Evolutionary conservation across 257 asterid genomes (phyloP).

Genomic region (Fraxinus americana): DNA sequence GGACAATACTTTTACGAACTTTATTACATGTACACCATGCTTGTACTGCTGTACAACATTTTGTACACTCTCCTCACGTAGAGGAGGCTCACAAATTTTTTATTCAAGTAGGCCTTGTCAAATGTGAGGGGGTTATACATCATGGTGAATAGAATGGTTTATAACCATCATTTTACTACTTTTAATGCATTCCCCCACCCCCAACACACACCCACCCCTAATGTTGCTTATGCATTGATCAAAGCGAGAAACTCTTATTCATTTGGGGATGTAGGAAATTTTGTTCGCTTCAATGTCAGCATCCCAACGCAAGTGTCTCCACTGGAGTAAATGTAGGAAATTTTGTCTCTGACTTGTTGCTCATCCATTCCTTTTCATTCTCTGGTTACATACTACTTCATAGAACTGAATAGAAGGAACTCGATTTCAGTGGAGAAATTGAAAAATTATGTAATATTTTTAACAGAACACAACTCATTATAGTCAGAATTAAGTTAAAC

Average conservation of each 20-base stretch:
- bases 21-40: too few relatives aligned
- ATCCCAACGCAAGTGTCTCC: slow-evolving; percentile 56
- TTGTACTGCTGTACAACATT: too few relatives aligned
- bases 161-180: too few relatives aligned
- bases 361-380: background rate
- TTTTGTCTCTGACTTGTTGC: background rate
- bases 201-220: background rate
- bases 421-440: too few relatives aligned
- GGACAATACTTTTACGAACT: too few relatives aligned
- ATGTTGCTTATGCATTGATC: slow-evolving; percentile 56
- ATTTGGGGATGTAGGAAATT: slow-evolving; percentile 57
- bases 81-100: too few relatives aligned
- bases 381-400: background rate
- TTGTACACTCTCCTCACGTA: too few relatives aligned
- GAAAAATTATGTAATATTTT: slow-evolving; percentile 9
- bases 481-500: slow-evolving; percentile 9
- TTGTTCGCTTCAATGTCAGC: slow-evolving; percentile 87
- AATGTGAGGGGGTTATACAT: too few relatives aligned
- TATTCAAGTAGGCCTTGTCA: too few relatives aligned
- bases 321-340: background rate
- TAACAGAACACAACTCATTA: background rate
- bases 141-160: too few relatives aligned
- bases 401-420: background rate
- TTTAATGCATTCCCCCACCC: too few relatives aligned
- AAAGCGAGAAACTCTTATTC: slow-evolving; percentile 69